Percentiles rank a stretch among this genome's conserved stretches.
Conservation (phyloP, 371 early-diverging fungal genomes). For the Mucor ambiguus region DNA sequence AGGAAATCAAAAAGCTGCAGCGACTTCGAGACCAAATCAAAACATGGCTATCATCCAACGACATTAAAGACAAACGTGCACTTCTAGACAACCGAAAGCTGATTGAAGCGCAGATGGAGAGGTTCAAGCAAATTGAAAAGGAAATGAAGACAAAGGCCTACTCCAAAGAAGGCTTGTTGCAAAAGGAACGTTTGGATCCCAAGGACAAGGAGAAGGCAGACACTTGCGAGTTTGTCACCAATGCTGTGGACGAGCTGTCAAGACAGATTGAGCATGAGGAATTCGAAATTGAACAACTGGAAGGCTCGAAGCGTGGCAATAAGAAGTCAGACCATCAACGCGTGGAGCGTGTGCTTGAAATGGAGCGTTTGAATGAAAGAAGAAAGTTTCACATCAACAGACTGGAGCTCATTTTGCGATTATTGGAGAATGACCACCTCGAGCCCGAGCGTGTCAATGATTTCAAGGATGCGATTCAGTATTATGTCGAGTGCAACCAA, state of each 20-base stretch:
- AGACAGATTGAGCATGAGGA: constrained; percentile 90
- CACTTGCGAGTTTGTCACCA: constrained; percentile 76
- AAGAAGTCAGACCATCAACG: constrained; percentile 77
- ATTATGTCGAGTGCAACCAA: constrained; percentile 89
- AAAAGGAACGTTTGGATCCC: constrained; percentile 87
- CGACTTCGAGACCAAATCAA: constrained; percentile 96
- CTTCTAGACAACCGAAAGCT: constrained; percentile 88
- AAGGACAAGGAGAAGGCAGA: constrained; percentile 89
- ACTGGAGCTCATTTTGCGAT: constrained; percentile 87
- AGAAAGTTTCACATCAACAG: constrained; percentile 89
- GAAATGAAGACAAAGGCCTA: constrained; percentile 99
- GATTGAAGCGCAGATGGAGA: constrained; percentile 98
- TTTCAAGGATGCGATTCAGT: constrained; percentile 76
- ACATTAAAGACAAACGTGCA: constrained; percentile 95
- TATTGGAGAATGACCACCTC: constrained; percentile 91
- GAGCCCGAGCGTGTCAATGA: constrained; percentile 62
- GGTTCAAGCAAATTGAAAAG: constrained; percentile 95
- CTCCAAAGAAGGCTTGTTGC: constrained; percentile 91
- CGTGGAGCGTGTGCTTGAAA: constrained; percentile 64
- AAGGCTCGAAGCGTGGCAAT: constrained; percentile 58
- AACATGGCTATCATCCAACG: constrained; percentile 89
- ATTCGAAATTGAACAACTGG: constrained; percentile 86
- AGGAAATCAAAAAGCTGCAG: constrained; percentile 98
- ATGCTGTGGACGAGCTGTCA: constrained; percentile 78
- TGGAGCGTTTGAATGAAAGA: constrained; percentile 79